Evolutionary conservation across 768 basidiomycete genomes (phyloP), one percentile per base, ranked within the genome.

Genomic region (Neoboletus magnificus): DNA sequence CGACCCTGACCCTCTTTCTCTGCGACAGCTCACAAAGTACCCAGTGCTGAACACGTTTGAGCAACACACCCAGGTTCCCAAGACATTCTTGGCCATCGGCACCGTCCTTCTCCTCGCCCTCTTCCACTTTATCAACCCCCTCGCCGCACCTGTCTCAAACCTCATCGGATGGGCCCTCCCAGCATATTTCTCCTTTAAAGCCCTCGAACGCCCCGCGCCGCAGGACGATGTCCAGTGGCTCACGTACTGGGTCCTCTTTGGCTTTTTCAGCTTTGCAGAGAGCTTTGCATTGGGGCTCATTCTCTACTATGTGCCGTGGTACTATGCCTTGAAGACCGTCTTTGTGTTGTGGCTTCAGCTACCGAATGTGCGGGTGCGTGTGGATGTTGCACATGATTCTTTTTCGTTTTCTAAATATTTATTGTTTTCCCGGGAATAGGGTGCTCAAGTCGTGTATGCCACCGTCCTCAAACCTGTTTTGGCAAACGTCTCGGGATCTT

Each of bases 161-260:
- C 79, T 97, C 66, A 84, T 99, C 66, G 97, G 95, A 49, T 98
- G 90, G 88, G 91, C 77, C 32, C 80, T 98, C 65, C 97, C 97
- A 29, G 93, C 94, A 6, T 98, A 93, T 73, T 84, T 97, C 72
- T 97, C 94, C 49, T 84, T 98, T 79, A 89, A 89, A 75, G 95
- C 97, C 29, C 84, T 99, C 68, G 96, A 98, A 74, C 74, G 81
- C 5, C 91, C 92, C n/a, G 79, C 82, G 3, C 78, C 85, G 56
- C 80, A 86, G 62, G 93, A 96, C 62, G 91, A 96, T 74, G 79
- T 89, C 66, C 94, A 97, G 75, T 98, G 94, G 94, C 81, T 98
- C 67, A 96, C 95, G 3, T 98, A 98, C 80, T 98, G 96, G 96
- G 81, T 91, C 68, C 82, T 96, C 51, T 95, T 97, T 64, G 93